Percentiles rank a stretch among this genome's conserved stretches.
Evolutionary conservation across 352 stramenopile genomes (phyloP).

Genomic region (Phytopythium litorale): DNA sequence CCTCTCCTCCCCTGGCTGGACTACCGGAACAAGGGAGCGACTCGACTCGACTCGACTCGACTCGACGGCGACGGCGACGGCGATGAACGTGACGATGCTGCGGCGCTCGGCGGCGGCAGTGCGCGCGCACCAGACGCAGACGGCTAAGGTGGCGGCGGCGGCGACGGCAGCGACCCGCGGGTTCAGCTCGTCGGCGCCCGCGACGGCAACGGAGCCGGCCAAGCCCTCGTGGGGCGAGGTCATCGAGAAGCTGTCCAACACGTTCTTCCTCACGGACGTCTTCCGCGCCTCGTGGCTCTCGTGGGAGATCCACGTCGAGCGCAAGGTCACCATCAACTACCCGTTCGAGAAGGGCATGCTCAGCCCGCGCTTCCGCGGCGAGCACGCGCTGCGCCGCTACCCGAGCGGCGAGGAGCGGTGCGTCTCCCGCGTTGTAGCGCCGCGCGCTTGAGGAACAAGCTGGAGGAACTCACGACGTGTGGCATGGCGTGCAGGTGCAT

Average conservation of each 20-base stretch:
- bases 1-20: conserved; percentile 4
- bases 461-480: background rate
- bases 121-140: conserved; percentile 25
- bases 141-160: conserved; percentile 6
- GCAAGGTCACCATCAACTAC: conserved; percentile 99
- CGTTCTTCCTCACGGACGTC: conserved; percentile 83
- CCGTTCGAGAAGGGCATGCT: conserved; percentile 97
- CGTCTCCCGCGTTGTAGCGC: conserved; percentile 1
- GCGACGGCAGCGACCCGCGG: conserved; percentile 12
- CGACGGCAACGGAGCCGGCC: conserved; percentile 22
- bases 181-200: conserved; percentile 28
- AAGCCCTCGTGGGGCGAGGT: conserved; percentile 70
- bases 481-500: conserved; percentile 88
- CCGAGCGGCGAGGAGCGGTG: conserved; percentile 98
- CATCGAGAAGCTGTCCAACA: conserved; percentile 77
- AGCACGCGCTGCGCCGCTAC: conserved; percentile 98
- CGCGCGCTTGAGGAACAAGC: background rate
- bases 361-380: conserved; percentile 97
- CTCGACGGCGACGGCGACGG: conserved; percentile 5
- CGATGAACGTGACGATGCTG: conserved; percentile 52
- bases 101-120: conserved; percentile 48
- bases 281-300: conserved; percentile 76
- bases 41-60: background rate
- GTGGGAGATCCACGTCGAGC: conserved; percentile 80
- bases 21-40: conserved; percentile 16